phyloP scores from a whole-genome alignment of 495 filamentous ascomycete genomes.

The Penicillium robsamsonii region DNA sequence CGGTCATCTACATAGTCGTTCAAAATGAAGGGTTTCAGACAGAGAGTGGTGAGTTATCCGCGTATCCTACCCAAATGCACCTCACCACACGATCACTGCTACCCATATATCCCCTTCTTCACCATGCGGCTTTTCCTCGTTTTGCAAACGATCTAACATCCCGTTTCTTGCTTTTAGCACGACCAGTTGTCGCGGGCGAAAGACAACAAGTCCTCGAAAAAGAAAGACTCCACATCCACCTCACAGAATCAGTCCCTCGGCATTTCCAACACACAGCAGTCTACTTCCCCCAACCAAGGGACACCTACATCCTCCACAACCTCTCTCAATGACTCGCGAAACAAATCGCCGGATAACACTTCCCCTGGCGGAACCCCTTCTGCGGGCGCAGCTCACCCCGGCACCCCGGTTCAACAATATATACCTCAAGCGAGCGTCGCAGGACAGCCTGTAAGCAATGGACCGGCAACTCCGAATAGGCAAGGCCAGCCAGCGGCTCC shows the following conservation, averaged over 20 bases:
- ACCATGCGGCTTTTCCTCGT: constrained; percentile 15
- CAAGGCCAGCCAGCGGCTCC: constrained; percentile 68
- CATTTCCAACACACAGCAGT: constrained; percentile 53
- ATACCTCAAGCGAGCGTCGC: constrained; percentile 31
- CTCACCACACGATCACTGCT: constrained; percentile 22
- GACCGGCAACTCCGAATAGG: constrained; percentile 65
- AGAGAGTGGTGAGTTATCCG: constrained; percentile 82
- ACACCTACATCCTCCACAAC: constrained; percentile 86
- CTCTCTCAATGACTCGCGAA: constrained; percentile 78
- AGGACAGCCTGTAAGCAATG: constrained; percentile 52
- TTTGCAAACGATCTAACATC: constrained; percentile 27
- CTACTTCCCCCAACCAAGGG: constrained; percentile 59
- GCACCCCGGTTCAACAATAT: constrained; percentile 37
- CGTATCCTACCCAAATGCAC: constrained; percentile 8
- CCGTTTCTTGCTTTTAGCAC: constrained; percentile 48
- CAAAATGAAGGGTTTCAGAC: constrained; percentile 97
- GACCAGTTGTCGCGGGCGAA: constrained; percentile 94
- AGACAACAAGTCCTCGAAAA: constrained; percentile 93
- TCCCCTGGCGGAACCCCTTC: constrained; percentile 40
- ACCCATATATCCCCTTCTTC: constrained; percentile 14
- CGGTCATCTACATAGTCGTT: constrained; percentile 32
- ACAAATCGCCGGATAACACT: constrained; percentile 70
- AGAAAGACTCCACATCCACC: constrained; percentile 79
- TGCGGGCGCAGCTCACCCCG: constrained; percentile 17
- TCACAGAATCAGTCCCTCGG: constrained; percentile 52